phyloP scores from a whole-genome alignment of 192 early-diverging fungal genomes.

The Kappamyces sp. region DNA sequence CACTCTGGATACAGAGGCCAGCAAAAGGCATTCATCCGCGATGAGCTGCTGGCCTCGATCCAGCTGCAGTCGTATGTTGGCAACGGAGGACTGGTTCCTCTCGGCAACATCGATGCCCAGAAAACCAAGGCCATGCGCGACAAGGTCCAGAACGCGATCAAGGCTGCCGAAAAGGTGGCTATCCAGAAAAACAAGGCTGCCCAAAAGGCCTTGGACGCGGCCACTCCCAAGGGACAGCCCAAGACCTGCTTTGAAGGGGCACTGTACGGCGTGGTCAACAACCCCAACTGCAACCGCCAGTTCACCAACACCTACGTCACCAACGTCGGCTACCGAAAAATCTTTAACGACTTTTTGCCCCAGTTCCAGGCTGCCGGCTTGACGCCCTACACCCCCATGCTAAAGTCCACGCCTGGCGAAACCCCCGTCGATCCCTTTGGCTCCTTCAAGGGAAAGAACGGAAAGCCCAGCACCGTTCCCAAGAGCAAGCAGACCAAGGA shows the following conservation, averaged over 20 bases:
- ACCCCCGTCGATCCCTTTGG: not conserved
- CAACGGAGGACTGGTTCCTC: slow-evolving; percentile 26
- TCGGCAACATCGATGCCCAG: slow-evolving; percentile 12
- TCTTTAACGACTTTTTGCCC: slow-evolving; percentile 16
- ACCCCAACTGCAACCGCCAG: slow-evolving; percentile 27
- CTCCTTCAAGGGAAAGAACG: not conserved
- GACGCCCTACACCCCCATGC: not conserved
- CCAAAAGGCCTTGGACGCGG: slow-evolving; percentile 19
- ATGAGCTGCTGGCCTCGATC: slow-evolving; percentile 17
- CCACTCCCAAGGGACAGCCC: not conserved
- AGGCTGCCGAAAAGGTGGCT: slow-evolving; percentile 20
- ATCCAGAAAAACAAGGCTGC: slow-evolving; percentile 26
- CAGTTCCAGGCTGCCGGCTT: slow-evolving; percentile 25
- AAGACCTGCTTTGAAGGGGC: slow-evolving; percentile 19
- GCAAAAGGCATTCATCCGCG: slow-evolving; percentile 18
- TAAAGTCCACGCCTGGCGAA: not conserved
- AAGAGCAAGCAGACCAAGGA: not conserved
- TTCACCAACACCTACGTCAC: slow-evolving; percentile 33
- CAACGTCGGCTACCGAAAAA: slow-evolving; percentile 26
- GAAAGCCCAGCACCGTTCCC: not conserved
- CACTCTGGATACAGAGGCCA: slow-evolving; percentile 30
- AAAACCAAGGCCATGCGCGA: slow-evolving; percentile 21
- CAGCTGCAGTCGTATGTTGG: slow-evolving; percentile 21
- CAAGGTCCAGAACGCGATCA: slow-evolving; percentile 25
- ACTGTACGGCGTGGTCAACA: slow-evolving; percentile 24